Percentiles rank a stretch among this genome's conserved stretches.
Conservation (phyloP, 192 early-diverging fungal genomes). For the Linnemannia elongata region DNA sequence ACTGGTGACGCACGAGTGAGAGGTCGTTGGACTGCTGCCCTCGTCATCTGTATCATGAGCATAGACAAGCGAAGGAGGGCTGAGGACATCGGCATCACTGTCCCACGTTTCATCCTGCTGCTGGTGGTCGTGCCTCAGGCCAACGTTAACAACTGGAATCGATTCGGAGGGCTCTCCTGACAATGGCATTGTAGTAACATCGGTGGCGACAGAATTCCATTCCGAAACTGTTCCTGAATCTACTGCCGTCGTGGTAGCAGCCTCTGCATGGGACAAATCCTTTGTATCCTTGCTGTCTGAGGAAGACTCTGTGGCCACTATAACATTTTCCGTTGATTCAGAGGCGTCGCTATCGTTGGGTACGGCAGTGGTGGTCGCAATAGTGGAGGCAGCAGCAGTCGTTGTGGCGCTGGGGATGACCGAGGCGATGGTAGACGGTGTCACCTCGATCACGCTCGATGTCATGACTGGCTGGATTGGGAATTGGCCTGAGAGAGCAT, state of each 20-base stretch:
- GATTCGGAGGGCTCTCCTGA: neutral
- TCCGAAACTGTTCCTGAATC: neutral
- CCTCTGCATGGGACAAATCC: neutral
- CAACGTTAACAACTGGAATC: neutral
- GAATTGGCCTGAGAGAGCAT: conserved; percentile 46
- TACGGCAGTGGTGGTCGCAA: neutral
- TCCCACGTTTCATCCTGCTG: conserved; percentile 11
- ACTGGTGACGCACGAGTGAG: neutral
- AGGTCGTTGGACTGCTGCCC: neutral
- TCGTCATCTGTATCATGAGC: conserved; percentile 4
- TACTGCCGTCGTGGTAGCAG: neutral
- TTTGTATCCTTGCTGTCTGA: neutral
- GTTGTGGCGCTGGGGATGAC: neutral
- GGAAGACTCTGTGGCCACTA: neutral
- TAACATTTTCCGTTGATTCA: neutral
- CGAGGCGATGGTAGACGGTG: neutral
- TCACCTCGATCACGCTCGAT: neutral
- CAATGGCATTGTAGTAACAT: neutral
- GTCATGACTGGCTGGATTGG: conserved; percentile 31
- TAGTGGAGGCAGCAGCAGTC: neutral
- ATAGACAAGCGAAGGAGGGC: conserved; percentile 21
- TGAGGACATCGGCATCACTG: conserved; percentile 21
- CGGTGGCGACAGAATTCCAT: neutral
- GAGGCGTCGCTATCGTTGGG: neutral
- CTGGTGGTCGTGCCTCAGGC: neutral